Base-by-base conservation (phyloP, 2,329 filamentous ascomycete species). In the Fusarium chaquense region DNA sequence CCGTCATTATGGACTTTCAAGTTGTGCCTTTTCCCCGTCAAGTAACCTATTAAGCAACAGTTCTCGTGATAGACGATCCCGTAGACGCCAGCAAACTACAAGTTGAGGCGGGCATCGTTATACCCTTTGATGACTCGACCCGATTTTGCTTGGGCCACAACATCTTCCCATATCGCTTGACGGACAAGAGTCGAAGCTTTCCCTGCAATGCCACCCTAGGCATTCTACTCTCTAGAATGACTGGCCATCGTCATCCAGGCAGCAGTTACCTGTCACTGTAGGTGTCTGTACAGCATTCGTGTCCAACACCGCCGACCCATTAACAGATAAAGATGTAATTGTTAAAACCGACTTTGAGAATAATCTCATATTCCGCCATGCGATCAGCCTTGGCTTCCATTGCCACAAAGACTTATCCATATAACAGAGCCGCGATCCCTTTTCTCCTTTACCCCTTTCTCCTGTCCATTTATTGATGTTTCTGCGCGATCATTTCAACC, bases 11-110 rank as follows among this genome's bases (percentile, higher is more conserved):
- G 26, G 18, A 6, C 16, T 41, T 13, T 20, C 32, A 12, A 33
- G 10, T 24, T 22, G 35, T 60, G 26, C 22, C 9, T 15, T 65
- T 65, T 54, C 32, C 54, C 41, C 6, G 22, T 24, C 46, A 36
- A 50, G 50, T 30, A 50, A 61, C 11, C 43, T 32, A 36, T 47
- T 20, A 44, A 45, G 38, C 5, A n/a, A 26, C 35, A 35, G 38
- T 32, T 44, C 62, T 33, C 28, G 61, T 65, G 62, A 65, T 45
- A 44, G 32, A 26, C 16, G 22, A 45, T 33, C 54, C 43, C 45
- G 20, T 38, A 43, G 20, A 50, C 20, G 38, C 18, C 28, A 66
- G 24, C 62, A 49, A 65, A 60, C 47, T 54, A 65, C 20, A 61
- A 22, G 22, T 33, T 9, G 26, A 32, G 62, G 62, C 61, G 41